phyloP scores from a whole-genome alignment of 371 early-diverging fungal species.

The Mucor piriformis region DNA sequence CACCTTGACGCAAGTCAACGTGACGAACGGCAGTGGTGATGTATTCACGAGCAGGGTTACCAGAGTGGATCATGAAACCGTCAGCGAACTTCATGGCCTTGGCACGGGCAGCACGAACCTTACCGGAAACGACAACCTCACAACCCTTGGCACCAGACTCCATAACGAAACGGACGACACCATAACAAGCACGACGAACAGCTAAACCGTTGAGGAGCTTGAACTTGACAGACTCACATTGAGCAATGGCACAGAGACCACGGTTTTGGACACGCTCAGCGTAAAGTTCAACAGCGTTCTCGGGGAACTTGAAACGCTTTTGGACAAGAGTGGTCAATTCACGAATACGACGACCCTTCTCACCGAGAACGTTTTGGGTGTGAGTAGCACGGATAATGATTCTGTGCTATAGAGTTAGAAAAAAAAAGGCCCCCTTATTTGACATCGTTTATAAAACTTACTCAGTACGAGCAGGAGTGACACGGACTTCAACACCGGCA shows the following conservation, averaged over 20 bases:
- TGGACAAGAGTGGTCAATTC: conserved; percentile 98
- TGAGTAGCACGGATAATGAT: conserved; percentile 99
- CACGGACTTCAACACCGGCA: conserved; percentile 98
- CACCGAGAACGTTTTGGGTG: conserved; percentile 98
- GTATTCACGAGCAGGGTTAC: conserved; percentile 97
- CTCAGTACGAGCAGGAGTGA: conserved; percentile 98
- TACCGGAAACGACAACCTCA: conserved; percentile 99
- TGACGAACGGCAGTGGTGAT: conserved; percentile 98
- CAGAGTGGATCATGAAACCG: conserved; percentile 99
- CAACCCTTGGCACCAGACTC: conserved; percentile 99
- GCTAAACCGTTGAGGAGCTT: conserved; percentile 97
- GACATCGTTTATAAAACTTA: conserved; percentile 21
- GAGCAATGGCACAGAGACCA: conserved; percentile 99
- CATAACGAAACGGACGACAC: conserved; percentile 98
- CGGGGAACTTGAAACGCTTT: conserved; percentile 99
- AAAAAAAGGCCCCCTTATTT: too few relatives aligned
- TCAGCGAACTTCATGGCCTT: conserved; percentile 99
- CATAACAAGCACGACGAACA: conserved; percentile 97
- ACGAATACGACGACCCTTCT: conserved; percentile 98
- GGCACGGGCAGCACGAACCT: conserved; percentile 99
- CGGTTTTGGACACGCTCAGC: conserved; percentile 98
- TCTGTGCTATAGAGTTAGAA: too few relatives aligned
- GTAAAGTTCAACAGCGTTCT: conserved; percentile 97
- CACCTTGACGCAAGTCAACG: conserved; percentile 99
- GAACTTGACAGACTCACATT: conserved; percentile 98